Percentiles rank a stretch among this genome's conserved stretches.
Evolutionary conservation across 257 asterid species (phyloP).

Genomic region (Sherardia arvensis): DNA sequence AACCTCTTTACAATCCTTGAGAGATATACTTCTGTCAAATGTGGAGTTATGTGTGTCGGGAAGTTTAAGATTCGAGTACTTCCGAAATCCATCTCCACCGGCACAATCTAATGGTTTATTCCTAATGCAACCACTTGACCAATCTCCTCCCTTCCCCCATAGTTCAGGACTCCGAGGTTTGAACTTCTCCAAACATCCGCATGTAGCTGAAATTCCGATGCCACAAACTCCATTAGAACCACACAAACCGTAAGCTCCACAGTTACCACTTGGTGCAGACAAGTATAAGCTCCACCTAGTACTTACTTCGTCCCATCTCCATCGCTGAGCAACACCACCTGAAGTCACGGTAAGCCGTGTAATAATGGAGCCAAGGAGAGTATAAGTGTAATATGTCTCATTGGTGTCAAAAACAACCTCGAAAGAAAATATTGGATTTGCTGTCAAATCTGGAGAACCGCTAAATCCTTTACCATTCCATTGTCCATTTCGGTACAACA

Average conservation of each 20-base stretch:
- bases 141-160: slow-evolving; percentile 16
- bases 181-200: slow-evolving; percentile 31
- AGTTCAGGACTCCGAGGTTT: slow-evolving; percentile 14
- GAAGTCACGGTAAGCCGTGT: slow-evolving; percentile 16
- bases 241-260: slow-evolving; percentile 32
- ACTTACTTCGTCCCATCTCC: slow-evolving; percentile 17
- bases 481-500: slow-evolving; percentile 22
- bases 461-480: slow-evolving; percentile 35
- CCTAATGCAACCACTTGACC: slow-evolving; percentile 22
- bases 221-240: slow-evolving; percentile 30
- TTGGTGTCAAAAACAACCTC: slow-evolving; percentile 13
- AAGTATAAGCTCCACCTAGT: slow-evolving; percentile 19
- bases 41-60: slow-evolving; percentile 13
- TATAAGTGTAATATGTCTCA: slow-evolving; percentile 9
- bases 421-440: slow-evolving; percentile 9
- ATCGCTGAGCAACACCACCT: slow-evolving; percentile 21
- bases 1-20: slow-evolving; percentile 8
- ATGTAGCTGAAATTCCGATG: slow-evolving; percentile 14
- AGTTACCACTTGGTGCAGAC: slow-evolving; percentile 15
- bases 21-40: not conserved
- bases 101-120: not conserved
- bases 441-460: slow-evolving; percentile 14
- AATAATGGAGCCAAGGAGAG: slow-evolving; percentile 6
- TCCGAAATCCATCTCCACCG: slow-evolving; percentile 18
- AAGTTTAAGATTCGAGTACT: slow-evolving; percentile 14